Evolutionary conservation across 352 stramenopile genomes (phyloP).

Genomic region (Saprolegnia parasitica): DNA sequence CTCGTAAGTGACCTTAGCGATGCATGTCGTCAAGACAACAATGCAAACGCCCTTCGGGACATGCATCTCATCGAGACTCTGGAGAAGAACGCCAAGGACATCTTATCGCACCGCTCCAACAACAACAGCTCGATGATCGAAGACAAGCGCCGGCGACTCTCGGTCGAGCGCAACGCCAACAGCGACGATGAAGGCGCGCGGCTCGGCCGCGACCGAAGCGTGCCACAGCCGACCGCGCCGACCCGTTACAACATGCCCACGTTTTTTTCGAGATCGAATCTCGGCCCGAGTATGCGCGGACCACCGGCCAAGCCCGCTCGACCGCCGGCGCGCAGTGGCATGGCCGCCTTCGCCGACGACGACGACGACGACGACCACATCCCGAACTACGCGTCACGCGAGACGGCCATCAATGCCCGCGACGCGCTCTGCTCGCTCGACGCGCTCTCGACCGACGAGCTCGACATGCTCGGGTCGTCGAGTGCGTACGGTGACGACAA

Average conservation of each 20-base stretch:
- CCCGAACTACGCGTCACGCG: conserved; percentile 13
- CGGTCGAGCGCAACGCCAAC: conserved; percentile 11
- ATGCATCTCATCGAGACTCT: conserved; percentile 29
- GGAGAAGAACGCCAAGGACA: conserved; percentile 30
- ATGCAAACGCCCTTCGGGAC: conserved; percentile 25
- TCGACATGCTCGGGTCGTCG: conserved; percentile 13
- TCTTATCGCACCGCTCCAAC: conserved; percentile 11
- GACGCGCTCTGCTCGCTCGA: conserved; percentile 27
- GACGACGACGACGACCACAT: conserved; percentile 25
- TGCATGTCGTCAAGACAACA: conserved; percentile 29
- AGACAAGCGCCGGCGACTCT: conserved; percentile 18
- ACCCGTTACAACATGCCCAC: conserved; percentile 29
- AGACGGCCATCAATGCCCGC: conserved; percentile 17
- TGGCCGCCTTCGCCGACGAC: neutral
- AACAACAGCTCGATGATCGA: conserved; percentile 7
- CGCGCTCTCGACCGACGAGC: conserved; percentile 20
- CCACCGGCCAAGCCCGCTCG: neutral
- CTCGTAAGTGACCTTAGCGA: conserved; percentile 29
- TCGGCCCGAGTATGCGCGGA: neutral
- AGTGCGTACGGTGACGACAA: neutral
- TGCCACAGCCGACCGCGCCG: neutral
- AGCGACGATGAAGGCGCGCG: conserved; percentile 7
- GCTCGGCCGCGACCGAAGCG: neutral
- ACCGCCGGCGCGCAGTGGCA: neutral
- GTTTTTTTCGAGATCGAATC: conserved; percentile 24